A percentile compares a stretch with the other conserved stretches of the same genome.
Conservation (phyloP, 192 early-diverging fungal species). For the Lobosporangium transversale region DNA sequence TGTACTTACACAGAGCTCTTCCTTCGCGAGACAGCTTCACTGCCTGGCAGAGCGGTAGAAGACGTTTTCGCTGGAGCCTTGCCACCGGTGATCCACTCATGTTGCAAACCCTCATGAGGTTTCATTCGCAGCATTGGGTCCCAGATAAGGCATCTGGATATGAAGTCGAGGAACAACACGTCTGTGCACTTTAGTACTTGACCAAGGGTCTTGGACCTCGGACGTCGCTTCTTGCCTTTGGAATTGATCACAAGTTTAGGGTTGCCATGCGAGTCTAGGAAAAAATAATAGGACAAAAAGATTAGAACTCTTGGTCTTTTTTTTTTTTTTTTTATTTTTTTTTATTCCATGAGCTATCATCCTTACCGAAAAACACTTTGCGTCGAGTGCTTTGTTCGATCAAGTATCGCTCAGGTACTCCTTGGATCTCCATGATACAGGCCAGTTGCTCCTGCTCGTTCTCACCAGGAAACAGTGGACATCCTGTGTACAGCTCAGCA, state of each 20-base stretch:
- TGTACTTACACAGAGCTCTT: too few species aligned
- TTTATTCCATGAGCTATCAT: conserved; percentile 5
- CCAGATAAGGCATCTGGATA: conserved; percentile 86
- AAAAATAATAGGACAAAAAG: background rate
- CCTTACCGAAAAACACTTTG: conserved; percentile 86
- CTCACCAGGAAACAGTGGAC: conserved; percentile 97
- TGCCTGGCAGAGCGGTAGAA: conserved; percentile 1
- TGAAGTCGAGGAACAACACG: conserved; percentile 85
- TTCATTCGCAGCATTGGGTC: conserved; percentile 88
- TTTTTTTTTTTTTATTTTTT: background rate
- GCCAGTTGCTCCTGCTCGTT: conserved; percentile 96
- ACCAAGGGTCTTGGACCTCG: conserved; percentile 79
- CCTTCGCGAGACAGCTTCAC: too few species aligned
- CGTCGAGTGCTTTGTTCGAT: conserved; percentile 81
- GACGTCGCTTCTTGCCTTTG: conserved; percentile 89
- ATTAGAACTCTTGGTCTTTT: background rate
- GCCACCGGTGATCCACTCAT: conserved; percentile 80
- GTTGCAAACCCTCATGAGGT: conserved; percentile 84
- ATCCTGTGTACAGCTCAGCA: conserved; percentile 88
- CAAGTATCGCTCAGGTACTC: conserved; percentile 78
- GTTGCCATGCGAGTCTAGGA: conserved; percentile 59
- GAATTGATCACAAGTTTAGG: conserved; percentile 78
- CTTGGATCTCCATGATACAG: conserved; percentile 95
- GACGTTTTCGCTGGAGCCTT: conserved; percentile 7
- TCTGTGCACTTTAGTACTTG: conserved; percentile 81